A percentile compares a stretch with the other conserved stretches of the same genome.
Conservation (phyloP, 2,329 filamentous ascomycete species). For the Thelonectria discophora region DNA sequence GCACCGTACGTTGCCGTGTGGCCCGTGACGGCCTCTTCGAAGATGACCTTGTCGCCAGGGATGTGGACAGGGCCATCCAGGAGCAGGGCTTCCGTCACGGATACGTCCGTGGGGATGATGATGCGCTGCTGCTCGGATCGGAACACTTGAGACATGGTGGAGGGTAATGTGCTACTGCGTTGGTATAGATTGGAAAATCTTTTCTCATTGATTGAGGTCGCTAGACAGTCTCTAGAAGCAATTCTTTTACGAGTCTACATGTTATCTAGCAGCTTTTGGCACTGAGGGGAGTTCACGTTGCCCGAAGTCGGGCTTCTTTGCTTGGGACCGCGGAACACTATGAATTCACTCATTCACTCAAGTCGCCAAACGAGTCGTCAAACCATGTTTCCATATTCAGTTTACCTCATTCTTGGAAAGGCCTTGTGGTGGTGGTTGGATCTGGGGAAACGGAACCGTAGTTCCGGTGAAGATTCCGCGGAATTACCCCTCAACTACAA, state of each 20-base stretch:
- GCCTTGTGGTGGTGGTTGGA: too few relatives aligned
- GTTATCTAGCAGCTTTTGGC: background rate
- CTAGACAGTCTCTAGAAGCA: background rate
- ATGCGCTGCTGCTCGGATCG: constrained; percentile 1
- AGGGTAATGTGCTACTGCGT: background rate
- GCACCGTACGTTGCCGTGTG: constrained; percentile 1
- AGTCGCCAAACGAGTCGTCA: background rate
- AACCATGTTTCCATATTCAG: background rate
- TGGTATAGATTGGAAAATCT: background rate
- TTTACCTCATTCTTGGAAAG: too few relatives aligned
- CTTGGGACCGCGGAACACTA: background rate
- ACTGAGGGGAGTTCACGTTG: background rate
- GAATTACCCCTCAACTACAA: background rate
- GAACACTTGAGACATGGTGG: constrained; percentile 3
- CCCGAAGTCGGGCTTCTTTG: background rate
- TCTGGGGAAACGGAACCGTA: background rate
- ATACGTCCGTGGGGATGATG: constrained; percentile 1
- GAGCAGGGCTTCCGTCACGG: constrained; percentile 3
- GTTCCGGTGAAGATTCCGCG: constrained; percentile 2
- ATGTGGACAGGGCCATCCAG: background rate
- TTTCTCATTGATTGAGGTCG: background rate
- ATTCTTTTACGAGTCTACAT: background rate
- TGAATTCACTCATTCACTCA: background rate
- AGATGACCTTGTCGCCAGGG: constrained; percentile 4
- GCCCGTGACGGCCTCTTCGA: constrained; percentile 3